These are phyloP conservation scores for Fonsecaea erecta DNA, from an alignment of 2,329 filamentous ascomycete genomes.

Conservation along the genomic window DNA sequence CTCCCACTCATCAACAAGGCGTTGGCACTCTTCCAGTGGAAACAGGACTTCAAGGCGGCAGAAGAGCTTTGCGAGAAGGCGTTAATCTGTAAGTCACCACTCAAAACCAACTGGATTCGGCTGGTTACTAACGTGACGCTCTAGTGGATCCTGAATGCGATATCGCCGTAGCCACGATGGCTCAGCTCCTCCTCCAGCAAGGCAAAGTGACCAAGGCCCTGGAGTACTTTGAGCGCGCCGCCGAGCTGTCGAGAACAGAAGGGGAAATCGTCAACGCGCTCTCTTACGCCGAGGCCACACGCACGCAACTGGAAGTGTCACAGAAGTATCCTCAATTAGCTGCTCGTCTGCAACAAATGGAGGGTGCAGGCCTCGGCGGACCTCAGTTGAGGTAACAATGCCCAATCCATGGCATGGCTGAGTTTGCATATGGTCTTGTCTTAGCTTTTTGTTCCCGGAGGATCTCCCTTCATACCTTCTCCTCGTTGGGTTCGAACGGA, in stretches of 20 bases:
- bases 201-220: constrained; percentile 95
- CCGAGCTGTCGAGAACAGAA: constrained; percentile 90
- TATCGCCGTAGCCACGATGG: constrained; percentile 98
- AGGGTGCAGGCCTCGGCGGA: constrained; percentile 38
- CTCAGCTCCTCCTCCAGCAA: constrained; percentile 94
- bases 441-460: constrained; percentile 9
- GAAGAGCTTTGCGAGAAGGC: constrained; percentile 98
- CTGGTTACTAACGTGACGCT: constrained; percentile 40
- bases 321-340: constrained; percentile 84
- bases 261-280: constrained; percentile 95
- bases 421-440: constrained; percentile 11
- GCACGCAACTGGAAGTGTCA: constrained; percentile 91
- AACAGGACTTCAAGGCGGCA: constrained; percentile 91
- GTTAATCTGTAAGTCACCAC: constrained; percentile 77
- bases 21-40: constrained; percentile 95
- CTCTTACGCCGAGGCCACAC: constrained; percentile 93
- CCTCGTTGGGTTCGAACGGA: constrained; percentile 16
- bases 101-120: constrained; percentile 39
- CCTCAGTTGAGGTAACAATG: constrained; percentile 27
- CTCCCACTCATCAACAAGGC: constrained; percentile 98
- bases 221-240: constrained; percentile 95
- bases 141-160: constrained; percentile 97
- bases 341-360: constrained; percentile 69
- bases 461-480: constrained; percentile 29
- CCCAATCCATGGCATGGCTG: not conserved